These are phyloP conservation scores for Zygosaccharomyces lentus DNA, from an alignment of 805 yeast species.

Conservation along the genomic window DNA sequence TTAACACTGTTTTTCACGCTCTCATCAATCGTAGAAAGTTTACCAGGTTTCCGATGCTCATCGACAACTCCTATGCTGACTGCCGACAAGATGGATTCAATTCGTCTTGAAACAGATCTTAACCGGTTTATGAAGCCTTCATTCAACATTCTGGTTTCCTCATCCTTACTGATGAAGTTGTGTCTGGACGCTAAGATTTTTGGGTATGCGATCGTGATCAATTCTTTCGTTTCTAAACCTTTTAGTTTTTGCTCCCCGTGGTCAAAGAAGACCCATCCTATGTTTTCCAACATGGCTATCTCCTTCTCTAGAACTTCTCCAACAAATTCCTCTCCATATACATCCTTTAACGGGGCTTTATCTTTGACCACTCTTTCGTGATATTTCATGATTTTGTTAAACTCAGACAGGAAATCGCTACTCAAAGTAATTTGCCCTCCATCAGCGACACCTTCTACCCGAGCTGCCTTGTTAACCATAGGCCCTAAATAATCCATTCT, in stretches of 20 bases:
- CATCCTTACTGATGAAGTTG: constrained; percentile 40
- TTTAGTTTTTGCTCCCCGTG: constrained; percentile 87
- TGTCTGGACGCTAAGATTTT: constrained; percentile 55
- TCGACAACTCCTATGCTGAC: constrained; percentile 41
- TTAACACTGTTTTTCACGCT: constrained; percentile 7
- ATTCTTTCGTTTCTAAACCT: constrained; percentile 91
- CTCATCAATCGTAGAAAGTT: constrained; percentile 10
- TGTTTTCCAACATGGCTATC: constrained; percentile 55
- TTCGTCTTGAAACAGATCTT: constrained; percentile 49
- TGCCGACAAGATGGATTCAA: constrained; percentile 55
- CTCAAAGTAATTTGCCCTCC: constrained; percentile 97
- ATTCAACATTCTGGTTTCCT: constrained; percentile 29
- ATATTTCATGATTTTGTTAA: constrained; percentile 49
- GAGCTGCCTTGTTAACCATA: constrained; percentile 91
- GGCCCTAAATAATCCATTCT: constrained; percentile 99
- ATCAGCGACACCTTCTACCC: constrained; percentile 91
- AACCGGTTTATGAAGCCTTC: constrained; percentile 46
- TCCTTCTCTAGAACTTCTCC: constrained; percentile 64
- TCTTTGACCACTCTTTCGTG: constrained; percentile 33
- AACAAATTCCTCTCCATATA: constrained; percentile 42
- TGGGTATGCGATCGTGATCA: constrained; percentile 76
- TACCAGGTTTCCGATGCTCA: constrained; percentile 11
- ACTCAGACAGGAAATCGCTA: constrained; percentile 72
- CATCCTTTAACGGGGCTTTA: constrained; percentile 35
- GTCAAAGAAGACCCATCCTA: constrained; percentile 63